Base-by-base conservation (phyloP, 495 filamentous ascomycete genomes). In the Trichocladium antarcticum region DNA sequence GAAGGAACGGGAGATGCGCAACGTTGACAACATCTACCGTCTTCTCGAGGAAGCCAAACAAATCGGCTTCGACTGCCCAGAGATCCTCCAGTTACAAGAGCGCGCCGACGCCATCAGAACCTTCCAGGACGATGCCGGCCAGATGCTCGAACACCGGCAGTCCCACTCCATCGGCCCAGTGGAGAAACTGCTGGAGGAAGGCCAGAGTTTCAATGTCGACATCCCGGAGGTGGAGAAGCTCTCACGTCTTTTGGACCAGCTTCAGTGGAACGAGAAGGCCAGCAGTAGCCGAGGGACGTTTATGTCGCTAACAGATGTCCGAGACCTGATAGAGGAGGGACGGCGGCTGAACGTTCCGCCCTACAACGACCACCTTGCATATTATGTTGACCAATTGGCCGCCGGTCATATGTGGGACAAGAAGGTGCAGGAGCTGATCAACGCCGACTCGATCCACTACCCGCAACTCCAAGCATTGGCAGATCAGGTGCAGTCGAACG, bases 381-480 rank as follows among this genome's bases (percentile, higher is more conserved):
- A 78, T 66, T 86, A 87, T 62, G 79, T 78, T 56, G 84, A 89
- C 32, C 82, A 92, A 54, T 76, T 80, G 56, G 70, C 75, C 12
- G 77, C 77, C 28, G 92, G 90, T 27, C 76, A 89, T 55, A 72
- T 85, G 46, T 99, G 92, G 92, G 92, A 97, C 65, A 69, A 77
- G 22, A 99, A 95, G 67, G 92, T 88, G 16, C 85, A 89, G 59
- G 89, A 99, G 65, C 67, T 99, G 38, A 94, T 97, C 71, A 78
- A 81, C 12, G 88, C 84, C 17, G 92, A 98, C 50, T 68, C 80
- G 12, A 82, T 95, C 28, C 85, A 97, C 67, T 97, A 93, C 61
- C 85, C 87, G 39, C 92, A 99, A 58, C 74, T 99, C 19, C 90
- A 97, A 62, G 88, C 92, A 4, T 72, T 99, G 27, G 90, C 87